Percentiles rank a stretch among this genome's conserved stretches.
Evolutionary conservation across 495 filamentous ascomycete genomes (phyloP).

Genomic region (Lentithecium fluviatile): DNA sequence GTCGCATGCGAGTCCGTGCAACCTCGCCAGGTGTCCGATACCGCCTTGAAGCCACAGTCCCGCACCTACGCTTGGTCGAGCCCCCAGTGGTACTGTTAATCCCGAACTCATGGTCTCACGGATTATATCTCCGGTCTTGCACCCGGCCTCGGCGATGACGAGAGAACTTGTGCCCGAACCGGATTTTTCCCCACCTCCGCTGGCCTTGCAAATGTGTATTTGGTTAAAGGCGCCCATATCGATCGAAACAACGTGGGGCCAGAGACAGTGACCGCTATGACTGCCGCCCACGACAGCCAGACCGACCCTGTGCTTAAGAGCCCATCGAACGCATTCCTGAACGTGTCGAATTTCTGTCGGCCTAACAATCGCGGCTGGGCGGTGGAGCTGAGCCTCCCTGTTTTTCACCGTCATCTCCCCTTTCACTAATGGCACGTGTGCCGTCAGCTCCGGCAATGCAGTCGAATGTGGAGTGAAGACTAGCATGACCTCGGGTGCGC

Average conservation of each 20-base stretch:
- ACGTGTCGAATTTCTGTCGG: conserved; percentile 55
- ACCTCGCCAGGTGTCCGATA: conserved; percentile 59
- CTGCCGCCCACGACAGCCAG: conserved; percentile 59
- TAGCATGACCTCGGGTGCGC: conserved; percentile 53
- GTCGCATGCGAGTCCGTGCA: conserved; percentile 61
- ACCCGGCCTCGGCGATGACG: conserved; percentile 55
- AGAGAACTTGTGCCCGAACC: conserved; percentile 41
- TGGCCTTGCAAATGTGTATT: conserved; percentile 48
- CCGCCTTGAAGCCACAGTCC: conserved; percentile 66
- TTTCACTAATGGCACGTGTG: conserved; percentile 49
- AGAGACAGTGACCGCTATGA: conserved; percentile 60
- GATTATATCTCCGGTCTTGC: conserved; percentile 58
- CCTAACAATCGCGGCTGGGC: conserved; percentile 48
- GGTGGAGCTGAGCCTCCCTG: conserved; percentile 50
- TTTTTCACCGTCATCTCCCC: conserved; percentile 51
- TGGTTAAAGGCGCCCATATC: conserved; percentile 60
- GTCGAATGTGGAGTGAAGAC: conserved; percentile 54
- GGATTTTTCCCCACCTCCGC: conserved; percentile 35
- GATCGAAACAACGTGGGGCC: conserved; percentile 55
- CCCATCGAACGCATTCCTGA: conserved; percentile 60
- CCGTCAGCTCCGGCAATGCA: conserved; percentile 50
- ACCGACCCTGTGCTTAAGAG: conserved; percentile 50
- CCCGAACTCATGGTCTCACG: conserved; percentile 50
- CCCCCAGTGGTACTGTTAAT: conserved; percentile 58
- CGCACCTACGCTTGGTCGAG: conserved; percentile 62